These are phyloP conservation scores for Decorospora gaudefroyi DNA, from an alignment of 2,329 filamentous ascomycete species.

Conservation along the genomic window DNA sequence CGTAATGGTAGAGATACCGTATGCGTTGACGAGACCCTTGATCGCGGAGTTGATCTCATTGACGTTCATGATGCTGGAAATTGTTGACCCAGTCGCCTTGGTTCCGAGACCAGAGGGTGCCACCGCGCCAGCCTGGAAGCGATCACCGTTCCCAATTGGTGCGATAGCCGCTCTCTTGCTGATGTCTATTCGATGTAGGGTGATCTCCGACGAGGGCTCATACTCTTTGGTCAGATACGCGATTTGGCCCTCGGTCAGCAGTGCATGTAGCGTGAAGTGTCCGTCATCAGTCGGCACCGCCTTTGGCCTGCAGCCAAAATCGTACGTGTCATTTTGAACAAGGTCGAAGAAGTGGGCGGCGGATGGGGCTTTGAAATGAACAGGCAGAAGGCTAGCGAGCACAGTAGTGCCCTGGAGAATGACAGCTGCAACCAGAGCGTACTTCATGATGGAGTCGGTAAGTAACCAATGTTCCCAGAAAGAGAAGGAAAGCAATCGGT, in stretches of 20 bases:
- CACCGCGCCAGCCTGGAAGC: slow-evolving; percentile 50
- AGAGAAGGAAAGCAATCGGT: slow-evolving; percentile 2
- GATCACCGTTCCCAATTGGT: slow-evolving; percentile 47
- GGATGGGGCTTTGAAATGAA: slow-evolving; percentile 40
- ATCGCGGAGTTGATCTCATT: slow-evolving; percentile 54
- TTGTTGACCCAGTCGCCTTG: slow-evolving; percentile 42
- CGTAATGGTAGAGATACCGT: slow-evolving; percentile 50
- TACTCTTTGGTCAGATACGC: slow-evolving; percentile 37
- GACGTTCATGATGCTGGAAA: slow-evolving; percentile 54
- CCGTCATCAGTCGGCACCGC: slow-evolving; percentile 38
- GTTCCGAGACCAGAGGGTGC: slow-evolving; percentile 52
- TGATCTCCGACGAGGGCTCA: slow-evolving; percentile 26
- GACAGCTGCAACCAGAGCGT: slow-evolving; percentile 36
- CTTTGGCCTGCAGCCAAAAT: slow-evolving; percentile 43
- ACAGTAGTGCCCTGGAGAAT: slow-evolving; percentile 36
- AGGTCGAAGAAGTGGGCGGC: slow-evolving; percentile 39
- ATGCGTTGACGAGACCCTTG: slow-evolving; percentile 50
- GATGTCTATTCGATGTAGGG: slow-evolving; percentile 28
- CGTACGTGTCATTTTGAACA: slow-evolving; percentile 43
- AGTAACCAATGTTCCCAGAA: slow-evolving; percentile 5
- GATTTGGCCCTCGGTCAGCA: slow-evolving; percentile 44
- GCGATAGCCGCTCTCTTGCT: slow-evolving; percentile 39
- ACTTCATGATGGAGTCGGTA: slow-evolving; percentile 33
- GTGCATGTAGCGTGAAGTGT: slow-evolving; percentile 39
- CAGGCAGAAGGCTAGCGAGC: slow-evolving; percentile 36